Percentiles rank a stretch among this genome's conserved stretches.
Evolutionary conservation across 257 asterid genomes (phyloP).

Genomic region (Henckelia pumila): DNA sequence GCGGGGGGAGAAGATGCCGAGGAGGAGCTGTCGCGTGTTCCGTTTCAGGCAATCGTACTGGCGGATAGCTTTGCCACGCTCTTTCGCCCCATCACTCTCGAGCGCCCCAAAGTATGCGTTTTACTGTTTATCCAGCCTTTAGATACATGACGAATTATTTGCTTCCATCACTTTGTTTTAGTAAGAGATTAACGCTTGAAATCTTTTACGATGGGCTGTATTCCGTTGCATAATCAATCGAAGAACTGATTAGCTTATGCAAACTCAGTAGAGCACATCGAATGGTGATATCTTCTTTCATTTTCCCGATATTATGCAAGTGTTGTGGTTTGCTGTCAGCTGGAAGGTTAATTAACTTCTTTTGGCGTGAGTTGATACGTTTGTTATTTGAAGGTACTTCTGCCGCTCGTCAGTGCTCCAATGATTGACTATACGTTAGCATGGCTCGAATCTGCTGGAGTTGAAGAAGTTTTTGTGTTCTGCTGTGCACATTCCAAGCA

Average conservation of each 20-base stretch:
- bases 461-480: constrained; percentile 91
- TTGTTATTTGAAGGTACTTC: constrained; percentile 51
- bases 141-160: too few species aligned
- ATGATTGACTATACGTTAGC: constrained; percentile 93
- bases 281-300: background rate
- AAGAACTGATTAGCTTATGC: background rate
- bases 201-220: background rate
- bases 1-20: constrained; percentile 53
- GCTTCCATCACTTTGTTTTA: background rate
- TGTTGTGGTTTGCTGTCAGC: background rate
- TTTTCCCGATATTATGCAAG: background rate
- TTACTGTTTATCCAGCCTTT: background rate
- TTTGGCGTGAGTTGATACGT: background rate
- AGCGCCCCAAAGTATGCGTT: constrained; percentile 77
- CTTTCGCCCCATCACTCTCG: constrained; percentile 95
- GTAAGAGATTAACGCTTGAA: constrained; percentile 6
- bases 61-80: constrained; percentile 96
- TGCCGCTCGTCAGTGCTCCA: constrained; percentile 86
- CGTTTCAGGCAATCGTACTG: constrained; percentile 80
- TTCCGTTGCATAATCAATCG: constrained; percentile 2
- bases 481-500: constrained; percentile 97
- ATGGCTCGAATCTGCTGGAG: constrained; percentile 97
- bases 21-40: constrained; percentile 71
- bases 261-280: background rate
- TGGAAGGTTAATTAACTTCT: constrained; percentile 2